A percentile compares a stretch with the other conserved stretches of the same genome.
These are phyloP conservation scores for Xerocomellus intermedius DNA, from an alignment of 768 basidiomycete genomes.

Conservation along the genomic window DNA sequence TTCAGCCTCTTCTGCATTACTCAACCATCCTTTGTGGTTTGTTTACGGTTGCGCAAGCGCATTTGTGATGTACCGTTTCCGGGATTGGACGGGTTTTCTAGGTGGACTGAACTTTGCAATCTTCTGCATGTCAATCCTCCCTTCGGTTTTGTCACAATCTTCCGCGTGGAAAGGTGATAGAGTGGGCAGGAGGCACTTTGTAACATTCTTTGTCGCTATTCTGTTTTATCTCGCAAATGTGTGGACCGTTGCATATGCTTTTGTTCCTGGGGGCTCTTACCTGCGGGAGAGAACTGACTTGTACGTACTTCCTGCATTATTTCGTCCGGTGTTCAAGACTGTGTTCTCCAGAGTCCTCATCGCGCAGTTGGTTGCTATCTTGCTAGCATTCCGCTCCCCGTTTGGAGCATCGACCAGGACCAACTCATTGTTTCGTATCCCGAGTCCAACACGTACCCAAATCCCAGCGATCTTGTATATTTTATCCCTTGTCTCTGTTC, in stretches of 20 bases:
- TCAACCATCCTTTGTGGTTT: conserved; percentile 54
- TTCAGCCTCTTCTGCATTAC: conserved; percentile 18
- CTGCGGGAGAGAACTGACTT: conserved; percentile 76
- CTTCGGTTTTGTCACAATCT: conserved; percentile 49
- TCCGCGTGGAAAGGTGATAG: conserved; percentile 36
- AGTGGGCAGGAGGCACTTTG: conserved; percentile 50
- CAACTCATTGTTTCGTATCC: conserved; percentile 7
- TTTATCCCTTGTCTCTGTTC: conserved; percentile 47
- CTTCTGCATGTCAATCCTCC: conserved; percentile 65
- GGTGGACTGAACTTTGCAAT: conserved; percentile 63
- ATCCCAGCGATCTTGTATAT: conserved; percentile 37
- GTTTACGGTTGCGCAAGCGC: conserved; percentile 50
- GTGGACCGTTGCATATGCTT: conserved; percentile 89
- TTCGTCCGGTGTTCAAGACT: background rate
- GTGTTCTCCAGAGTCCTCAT: conserved; percentile 45
- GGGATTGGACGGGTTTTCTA: conserved; percentile 67
- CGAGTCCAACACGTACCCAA: conserved; percentile 26
- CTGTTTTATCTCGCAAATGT: conserved; percentile 66
- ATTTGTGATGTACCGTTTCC: conserved; percentile 55
- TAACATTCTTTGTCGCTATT: conserved; percentile 58
- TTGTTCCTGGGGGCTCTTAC: conserved; percentile 76
- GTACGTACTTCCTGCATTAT: conserved; percentile 39
- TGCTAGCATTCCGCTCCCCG: conserved; percentile 47
- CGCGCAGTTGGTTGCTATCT: conserved; percentile 51
- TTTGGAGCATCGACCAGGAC: conserved; percentile 1